phyloP scores from a whole-genome alignment of 768 basidiomycete genomes.

The Xerocomus potaroensis region DNA sequence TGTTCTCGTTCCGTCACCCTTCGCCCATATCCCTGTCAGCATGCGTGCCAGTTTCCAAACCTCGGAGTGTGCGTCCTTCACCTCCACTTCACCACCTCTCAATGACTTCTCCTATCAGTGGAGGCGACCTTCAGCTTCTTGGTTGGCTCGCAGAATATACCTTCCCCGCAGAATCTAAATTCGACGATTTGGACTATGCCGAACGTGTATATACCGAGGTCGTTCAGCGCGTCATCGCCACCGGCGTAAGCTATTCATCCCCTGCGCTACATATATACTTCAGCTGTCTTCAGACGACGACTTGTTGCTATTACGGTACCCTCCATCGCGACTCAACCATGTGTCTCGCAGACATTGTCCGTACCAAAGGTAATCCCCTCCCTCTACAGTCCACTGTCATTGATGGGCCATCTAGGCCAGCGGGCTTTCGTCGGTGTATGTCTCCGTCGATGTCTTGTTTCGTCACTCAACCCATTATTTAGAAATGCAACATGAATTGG shows the following conservation, averaged over 20 bases:
- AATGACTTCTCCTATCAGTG: slow-evolving; percentile 39
- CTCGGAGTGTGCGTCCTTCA: slow-evolving; percentile 30
- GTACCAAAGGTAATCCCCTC: slow-evolving; percentile 46
- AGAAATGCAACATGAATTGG: slow-evolving; percentile 46
- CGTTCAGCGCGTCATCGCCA: slow-evolving; percentile 65
- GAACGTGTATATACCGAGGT: slow-evolving; percentile 62
- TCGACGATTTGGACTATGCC: slow-evolving; percentile 68
- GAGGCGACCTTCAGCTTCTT: slow-evolving; percentile 80
- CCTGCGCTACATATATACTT: slow-evolving; percentile 3
- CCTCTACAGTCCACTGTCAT: neutral
- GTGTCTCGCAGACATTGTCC: slow-evolving; percentile 71
- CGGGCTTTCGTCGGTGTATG: slow-evolving; percentile 82
- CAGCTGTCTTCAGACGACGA: slow-evolving; percentile 62
- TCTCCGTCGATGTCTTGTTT: slow-evolving; percentile 4
- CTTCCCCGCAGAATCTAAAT: slow-evolving; percentile 84
- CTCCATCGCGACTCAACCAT: slow-evolving; percentile 80
- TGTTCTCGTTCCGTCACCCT: neutral
- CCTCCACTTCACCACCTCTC: slow-evolving; percentile 1
- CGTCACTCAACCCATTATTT: slow-evolving; percentile 4
- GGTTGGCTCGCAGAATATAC: slow-evolving; percentile 85
- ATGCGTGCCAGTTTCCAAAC: slow-evolving; percentile 41
- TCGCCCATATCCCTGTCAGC: slow-evolving; percentile 18
- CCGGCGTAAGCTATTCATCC: slow-evolving; percentile 54
- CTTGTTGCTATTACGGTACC: slow-evolving; percentile 87
- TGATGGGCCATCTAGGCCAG: slow-evolving; percentile 48